These are phyloP conservation scores for Rhizopus delemar DNA, from an alignment of 371 early-diverging fungal species.

Conservation along the genomic window DNA sequence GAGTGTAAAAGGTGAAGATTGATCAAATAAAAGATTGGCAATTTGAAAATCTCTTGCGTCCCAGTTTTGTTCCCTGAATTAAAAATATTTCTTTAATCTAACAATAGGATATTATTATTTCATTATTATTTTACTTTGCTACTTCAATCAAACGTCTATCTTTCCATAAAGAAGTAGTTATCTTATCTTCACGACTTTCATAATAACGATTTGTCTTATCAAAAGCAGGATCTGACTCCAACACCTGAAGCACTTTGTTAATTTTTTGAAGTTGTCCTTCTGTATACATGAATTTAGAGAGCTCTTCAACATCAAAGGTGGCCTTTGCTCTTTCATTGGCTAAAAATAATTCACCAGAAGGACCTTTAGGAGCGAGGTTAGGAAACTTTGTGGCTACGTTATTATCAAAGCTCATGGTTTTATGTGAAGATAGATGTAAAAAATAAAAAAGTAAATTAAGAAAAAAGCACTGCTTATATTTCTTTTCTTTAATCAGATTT, in stretches of 20 bases:
- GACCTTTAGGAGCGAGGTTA: conserved; percentile 52
- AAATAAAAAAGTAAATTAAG: conserved; percentile 4
- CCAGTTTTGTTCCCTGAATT: conserved; percentile 49
- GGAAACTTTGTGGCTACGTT: conserved; percentile 55
- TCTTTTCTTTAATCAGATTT: background rate
- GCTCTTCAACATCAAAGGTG: conserved; percentile 54
- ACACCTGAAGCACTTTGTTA: conserved; percentile 46
- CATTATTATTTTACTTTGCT: conserved; percentile 29
- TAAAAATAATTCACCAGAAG: conserved; percentile 60
- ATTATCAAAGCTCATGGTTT: conserved; percentile 34
- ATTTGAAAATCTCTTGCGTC: conserved; percentile 41
- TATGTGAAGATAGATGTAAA: background rate
- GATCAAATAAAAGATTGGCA: conserved; percentile 49
- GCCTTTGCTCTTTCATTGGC: conserved; percentile 61
- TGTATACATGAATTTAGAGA: conserved; percentile 54
- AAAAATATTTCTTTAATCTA: background rate
- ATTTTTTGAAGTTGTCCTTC: conserved; percentile 49
- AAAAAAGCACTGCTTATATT: background rate
- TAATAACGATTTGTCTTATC: conserved; percentile 60
- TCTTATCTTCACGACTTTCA: conserved; percentile 53
- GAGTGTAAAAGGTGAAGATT: conserved; percentile 47
- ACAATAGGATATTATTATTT: background rate
- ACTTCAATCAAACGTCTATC: conserved; percentile 59
- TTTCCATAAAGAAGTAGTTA: conserved; percentile 50
- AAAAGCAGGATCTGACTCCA: conserved; percentile 59